phyloP scores from a whole-genome alignment of 2,329 filamentous ascomycete species.

The Penicillium sp. region DNA sequence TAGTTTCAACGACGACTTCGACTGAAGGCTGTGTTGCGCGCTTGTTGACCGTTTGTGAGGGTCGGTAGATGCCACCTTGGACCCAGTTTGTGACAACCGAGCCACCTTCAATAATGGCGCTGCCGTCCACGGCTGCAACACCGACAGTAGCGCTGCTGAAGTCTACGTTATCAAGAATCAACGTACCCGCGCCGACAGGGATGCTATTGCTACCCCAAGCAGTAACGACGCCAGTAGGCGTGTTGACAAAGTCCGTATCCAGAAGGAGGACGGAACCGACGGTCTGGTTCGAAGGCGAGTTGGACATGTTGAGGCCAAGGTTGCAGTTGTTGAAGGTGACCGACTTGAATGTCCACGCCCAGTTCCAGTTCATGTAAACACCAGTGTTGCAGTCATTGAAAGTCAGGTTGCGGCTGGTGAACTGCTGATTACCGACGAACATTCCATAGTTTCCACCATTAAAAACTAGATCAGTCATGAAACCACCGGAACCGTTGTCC shows the following conservation, averaged over 20 bases:
- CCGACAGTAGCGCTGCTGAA: constrained; percentile 72
- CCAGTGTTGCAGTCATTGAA: constrained; percentile 84
- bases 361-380: constrained; percentile 91
- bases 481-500: constrained; percentile 83
- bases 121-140: constrained; percentile 63
- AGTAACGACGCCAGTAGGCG: constrained; percentile 76
- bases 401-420: constrained; percentile 79
- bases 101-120: constrained; percentile 71
- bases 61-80: constrained; percentile 76
- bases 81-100: constrained; percentile 72
- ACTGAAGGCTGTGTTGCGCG: constrained; percentile 28
- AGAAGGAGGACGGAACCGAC: constrained; percentile 85
- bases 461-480: constrained; percentile 82
- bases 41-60: constrained; percentile 31
- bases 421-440: constrained; percentile 86
- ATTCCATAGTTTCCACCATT: constrained; percentile 79
- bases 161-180: constrained; percentile 89
- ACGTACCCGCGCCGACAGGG: constrained; percentile 74
- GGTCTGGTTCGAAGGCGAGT: constrained; percentile 67
- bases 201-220: constrained; percentile 68
- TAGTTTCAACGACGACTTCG: constrained; percentile 32
- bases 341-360: constrained; percentile 81
- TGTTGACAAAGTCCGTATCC: constrained; percentile 80
- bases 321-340: constrained; percentile 74
- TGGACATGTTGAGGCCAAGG: constrained; percentile 80